A percentile compares a stretch with the other conserved stretches of the same genome.
Evolutionary conservation across 148 eudicot genomes (phyloP).

Genomic region (Camellia lanceoleosa): DNA sequence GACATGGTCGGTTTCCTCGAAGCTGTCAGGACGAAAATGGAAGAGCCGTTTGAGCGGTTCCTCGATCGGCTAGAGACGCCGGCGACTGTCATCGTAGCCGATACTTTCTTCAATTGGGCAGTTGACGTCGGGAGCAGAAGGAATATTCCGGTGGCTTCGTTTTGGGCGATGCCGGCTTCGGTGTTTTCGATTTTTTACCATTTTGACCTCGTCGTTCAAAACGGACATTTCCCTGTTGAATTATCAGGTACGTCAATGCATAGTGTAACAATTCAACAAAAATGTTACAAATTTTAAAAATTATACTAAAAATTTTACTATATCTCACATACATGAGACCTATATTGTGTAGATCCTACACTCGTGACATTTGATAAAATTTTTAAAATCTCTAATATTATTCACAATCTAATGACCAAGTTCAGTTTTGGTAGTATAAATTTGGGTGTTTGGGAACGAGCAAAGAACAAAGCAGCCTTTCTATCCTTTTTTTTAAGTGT

Average conservation of each 20-base stretch:
- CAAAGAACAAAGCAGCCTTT: no score
- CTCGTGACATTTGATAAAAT: no score
- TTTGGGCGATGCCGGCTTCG: conserved; percentile 28
- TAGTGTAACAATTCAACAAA: no score
- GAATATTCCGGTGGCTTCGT: conserved; percentile 29
- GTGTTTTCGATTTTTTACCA: conserved; percentile 25
- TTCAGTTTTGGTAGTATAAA: no score
- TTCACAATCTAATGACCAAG: no score
- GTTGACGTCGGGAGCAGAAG: conserved; percentile 25
- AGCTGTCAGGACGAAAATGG: conserved; percentile 22
- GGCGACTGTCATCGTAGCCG: conserved; percentile 26
- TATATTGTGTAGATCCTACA: no score
- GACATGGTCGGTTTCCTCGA: conserved; percentile 21
- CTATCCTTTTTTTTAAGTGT: no score
- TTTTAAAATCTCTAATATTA: no score
- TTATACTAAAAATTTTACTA: no score
- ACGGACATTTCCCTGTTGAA: conserved; percentile 26
- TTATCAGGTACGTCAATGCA: background rate
- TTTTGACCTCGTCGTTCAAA: conserved; percentile 16
- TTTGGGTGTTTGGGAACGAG: no score
- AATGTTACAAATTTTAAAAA: no score
- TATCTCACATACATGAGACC: no score
- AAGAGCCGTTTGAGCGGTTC: conserved; percentile 28
- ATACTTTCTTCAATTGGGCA: conserved; percentile 27
- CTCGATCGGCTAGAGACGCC: conserved; percentile 19